Evolutionary conservation across 2,329 filamentous ascomycete genomes (phyloP), one percentile per base, ranked within the genome.

Genomic region (Ceratocystis harringtonii): DNA sequence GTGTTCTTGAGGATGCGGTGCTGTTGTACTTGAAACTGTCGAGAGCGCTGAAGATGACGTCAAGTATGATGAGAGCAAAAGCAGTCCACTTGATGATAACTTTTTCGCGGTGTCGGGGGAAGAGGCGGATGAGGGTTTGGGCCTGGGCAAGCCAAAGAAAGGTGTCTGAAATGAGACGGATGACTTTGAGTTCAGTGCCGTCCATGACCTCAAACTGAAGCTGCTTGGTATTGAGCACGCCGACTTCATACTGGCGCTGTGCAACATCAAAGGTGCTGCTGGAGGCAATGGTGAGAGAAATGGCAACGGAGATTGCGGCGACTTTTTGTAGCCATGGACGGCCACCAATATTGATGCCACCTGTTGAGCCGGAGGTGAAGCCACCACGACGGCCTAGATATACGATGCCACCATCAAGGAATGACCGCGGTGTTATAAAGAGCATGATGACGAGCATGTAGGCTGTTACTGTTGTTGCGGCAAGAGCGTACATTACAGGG

Each of bases 41-140:
- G 67, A 97, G 82, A 61, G 88, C 90, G 72, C 88, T 92, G 74
- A 99, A 99, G 10, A 92, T 84, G 55, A 92, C 86, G 73, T 97
- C 92, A 67, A 96, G 81, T 0, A 90, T 84, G 71, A 99, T 96
- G 66, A 99, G 82, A 2, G 88, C 91, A 73, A 97, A 96, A 1
- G 92, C 94, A 17, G 92, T 90, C 92, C 92, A 99, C 77, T 97
- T 97, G 77, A 99, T 99, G 70, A 97, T 89, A 63, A 97, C 86
- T 76, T 97, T 97, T 76, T 99, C 94, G 72, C 95, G 89, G 72
- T 97, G 92, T 43, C 94, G 89, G 6, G 94, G 94, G 70, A 99
- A 99, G 1, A 99, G 80, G 64, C 94, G 88, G 70, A 97, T 97
- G 66, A 99, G 77, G 0, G 94, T 99, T 77, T 99, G 94, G 0